These are phyloP conservation scores for Camelina sativa DNA, from an alignment of 345 rosid genomes.

Conservation along the genomic window DNA sequence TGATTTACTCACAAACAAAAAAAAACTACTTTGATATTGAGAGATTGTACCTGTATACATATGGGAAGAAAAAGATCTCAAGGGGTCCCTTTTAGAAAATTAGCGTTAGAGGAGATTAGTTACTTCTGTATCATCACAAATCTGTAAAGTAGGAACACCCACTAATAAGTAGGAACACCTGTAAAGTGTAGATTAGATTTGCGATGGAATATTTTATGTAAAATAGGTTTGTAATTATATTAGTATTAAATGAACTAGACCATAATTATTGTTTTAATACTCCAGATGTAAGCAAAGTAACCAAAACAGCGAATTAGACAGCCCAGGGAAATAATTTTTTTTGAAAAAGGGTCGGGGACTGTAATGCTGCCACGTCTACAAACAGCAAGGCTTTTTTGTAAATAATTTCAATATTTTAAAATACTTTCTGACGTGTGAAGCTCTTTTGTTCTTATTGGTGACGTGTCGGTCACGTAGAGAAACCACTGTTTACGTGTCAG, in stretches of 20 bases:
- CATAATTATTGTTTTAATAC: no score
- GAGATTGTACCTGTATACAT: background rate
- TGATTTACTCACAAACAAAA: background rate
- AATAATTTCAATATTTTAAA: background rate
- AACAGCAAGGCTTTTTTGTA: slow-evolving; percentile 21
- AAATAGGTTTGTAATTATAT: background rate
- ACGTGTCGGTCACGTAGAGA: background rate
- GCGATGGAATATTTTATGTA: slow-evolving; percentile 14
- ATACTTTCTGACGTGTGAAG: slow-evolving; percentile 15
- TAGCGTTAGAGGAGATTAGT: no score
- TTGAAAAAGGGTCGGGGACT: background rate
- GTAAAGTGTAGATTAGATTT: slow-evolving; percentile 37
- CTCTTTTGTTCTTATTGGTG: background rate
- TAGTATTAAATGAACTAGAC: background rate
- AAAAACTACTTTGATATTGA: background rate
- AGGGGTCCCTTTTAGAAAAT: background rate
- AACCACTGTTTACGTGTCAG: slow-evolving; percentile 16
- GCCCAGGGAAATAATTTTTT: background rate
- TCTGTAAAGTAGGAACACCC: slow-evolving; percentile 17
- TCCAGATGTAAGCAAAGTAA: background rate
- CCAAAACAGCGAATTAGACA: background rate
- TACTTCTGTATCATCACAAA: no score
- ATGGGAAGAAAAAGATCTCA: background rate
- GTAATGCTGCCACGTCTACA: slow-evolving; percentile 2
- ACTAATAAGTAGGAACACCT: slow-evolving; percentile 27